Conservation (phyloP, 2,329 filamentous ascomycete species). For the Diaporthe ampelina region DNA sequence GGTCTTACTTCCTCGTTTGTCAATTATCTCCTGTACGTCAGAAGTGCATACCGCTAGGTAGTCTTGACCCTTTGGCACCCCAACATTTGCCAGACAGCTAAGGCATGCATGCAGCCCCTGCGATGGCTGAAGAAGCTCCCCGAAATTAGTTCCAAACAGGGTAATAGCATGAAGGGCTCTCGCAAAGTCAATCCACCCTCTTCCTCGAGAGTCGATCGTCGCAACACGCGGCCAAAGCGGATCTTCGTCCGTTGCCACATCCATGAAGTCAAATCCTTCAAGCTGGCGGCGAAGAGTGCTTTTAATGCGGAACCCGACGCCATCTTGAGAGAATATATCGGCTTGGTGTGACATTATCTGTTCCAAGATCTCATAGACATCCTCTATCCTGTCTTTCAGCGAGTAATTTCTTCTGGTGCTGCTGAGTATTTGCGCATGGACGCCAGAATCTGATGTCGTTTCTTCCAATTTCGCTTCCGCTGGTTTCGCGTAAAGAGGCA, state of each 20-base stretch:
- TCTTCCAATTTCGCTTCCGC: neutral
- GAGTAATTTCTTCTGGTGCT: slow-evolving; percentile 36
- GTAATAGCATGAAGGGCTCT: slow-evolving; percentile 46
- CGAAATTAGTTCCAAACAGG: slow-evolving; percentile 45
- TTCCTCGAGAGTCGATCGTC: slow-evolving; percentile 41
- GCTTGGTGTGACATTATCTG: slow-evolving; percentile 47
- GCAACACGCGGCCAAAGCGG: slow-evolving; percentile 44
- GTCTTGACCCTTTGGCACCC: slow-evolving; percentile 34
- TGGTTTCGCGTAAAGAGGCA: slow-evolving; percentile 17
- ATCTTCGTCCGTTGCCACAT: slow-evolving; percentile 44
- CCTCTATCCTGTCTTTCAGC: slow-evolving; percentile 47
- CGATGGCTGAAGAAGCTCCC: slow-evolving; percentile 42
- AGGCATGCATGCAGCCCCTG: neutral
- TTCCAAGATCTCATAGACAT: slow-evolving; percentile 48
- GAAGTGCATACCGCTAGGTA: slow-evolving; percentile 38
- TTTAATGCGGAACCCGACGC: slow-evolving; percentile 36
- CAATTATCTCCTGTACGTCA: slow-evolving; percentile 38
- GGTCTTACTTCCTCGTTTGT: slow-evolving; percentile 27
- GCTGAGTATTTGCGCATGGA: neutral
- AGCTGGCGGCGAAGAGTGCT: slow-evolving; percentile 43
- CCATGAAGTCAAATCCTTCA: slow-evolving; percentile 50
- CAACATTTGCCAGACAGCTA: slow-evolving; percentile 1
- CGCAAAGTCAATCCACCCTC: slow-evolving; percentile 51
- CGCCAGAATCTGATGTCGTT: neutral
- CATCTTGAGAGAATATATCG: slow-evolving; percentile 36